Percentiles rank a stretch among this genome's conserved stretches.
phyloP scores from a whole-genome alignment of 129 eudicot genomes.

The Helichrysum umbraculigerum region DNA sequence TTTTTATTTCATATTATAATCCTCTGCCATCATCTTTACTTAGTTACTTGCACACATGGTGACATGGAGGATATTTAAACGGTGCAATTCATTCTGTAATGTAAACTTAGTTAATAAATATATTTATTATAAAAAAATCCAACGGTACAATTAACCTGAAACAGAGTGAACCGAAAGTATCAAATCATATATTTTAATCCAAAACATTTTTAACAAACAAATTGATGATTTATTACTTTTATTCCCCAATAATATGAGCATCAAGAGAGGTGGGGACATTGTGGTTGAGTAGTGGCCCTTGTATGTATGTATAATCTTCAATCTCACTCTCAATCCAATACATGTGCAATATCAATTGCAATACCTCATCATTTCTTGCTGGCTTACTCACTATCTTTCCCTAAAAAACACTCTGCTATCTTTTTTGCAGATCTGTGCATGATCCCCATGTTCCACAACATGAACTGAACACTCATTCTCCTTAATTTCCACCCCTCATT shows the following conservation, averaged over 20 bases:
- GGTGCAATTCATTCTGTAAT: neutral
- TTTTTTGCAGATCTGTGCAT: constrained; percentile 42
- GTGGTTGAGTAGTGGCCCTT: constrained; percentile 37
- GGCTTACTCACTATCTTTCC: constrained; percentile 40
- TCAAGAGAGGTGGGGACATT: constrained; percentile 28
- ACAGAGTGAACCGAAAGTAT: neutral
- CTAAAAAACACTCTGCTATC: constrained; percentile 37
- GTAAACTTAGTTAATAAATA: too few species aligned
- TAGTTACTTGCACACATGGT: too few species aligned
- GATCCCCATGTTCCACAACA: constrained; percentile 42
- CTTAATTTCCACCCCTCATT: constrained; percentile 20
- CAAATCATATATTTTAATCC: neutral
- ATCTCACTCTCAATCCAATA: constrained; percentile 31
- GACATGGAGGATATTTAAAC: neutral
- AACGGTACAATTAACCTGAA: neutral
- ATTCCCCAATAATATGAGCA: neutral
- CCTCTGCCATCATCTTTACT: too few species aligned
- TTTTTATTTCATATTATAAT: too few species aligned
- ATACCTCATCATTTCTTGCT: constrained; percentile 66
- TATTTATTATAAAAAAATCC: neutral
- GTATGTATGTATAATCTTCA: constrained; percentile 26
- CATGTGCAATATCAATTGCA: constrained; percentile 41
- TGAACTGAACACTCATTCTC: constrained; percentile 30
- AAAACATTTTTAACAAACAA: too few species aligned
- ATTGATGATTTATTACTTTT: neutral